Percentiles rank a stretch among this genome's conserved stretches.
phyloP scores from a whole-genome alignment of 2,329 filamentous ascomycete genomes.

The Dryadomyces quercivorus region DNA sequence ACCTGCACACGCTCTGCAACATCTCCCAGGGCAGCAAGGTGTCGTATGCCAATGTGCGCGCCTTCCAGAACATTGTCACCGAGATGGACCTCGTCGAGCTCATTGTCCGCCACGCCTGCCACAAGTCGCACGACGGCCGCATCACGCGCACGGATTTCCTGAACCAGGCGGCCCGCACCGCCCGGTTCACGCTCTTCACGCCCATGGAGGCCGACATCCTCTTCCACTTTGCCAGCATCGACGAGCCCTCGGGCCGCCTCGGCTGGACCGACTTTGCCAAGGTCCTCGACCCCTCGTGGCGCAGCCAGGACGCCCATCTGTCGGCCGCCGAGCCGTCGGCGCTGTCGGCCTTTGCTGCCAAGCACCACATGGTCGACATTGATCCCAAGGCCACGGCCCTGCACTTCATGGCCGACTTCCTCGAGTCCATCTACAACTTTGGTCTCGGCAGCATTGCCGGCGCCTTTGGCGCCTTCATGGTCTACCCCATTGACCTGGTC shows the following conservation, averaged over 20 bases:
- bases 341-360: background rate
- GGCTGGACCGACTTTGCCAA: conserved; percentile 80
- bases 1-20: conserved; percentile 88
- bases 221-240: conserved; percentile 93
- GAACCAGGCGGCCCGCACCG: conserved; percentile 82
- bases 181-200: conserved; percentile 90
- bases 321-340: background rate
- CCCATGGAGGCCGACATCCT: conserved; percentile 98
- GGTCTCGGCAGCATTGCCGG: conserved; percentile 78
- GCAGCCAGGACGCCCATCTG: conserved; percentile 39
- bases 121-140: conserved; percentile 75
- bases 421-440: conserved; percentile 84
- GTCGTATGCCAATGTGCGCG: conserved; percentile 92
- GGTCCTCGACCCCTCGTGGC: conserved; percentile 89
- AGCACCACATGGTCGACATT: background rate
- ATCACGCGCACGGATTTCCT: conserved; percentile 92
- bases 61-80: conserved; percentile 94
- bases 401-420: conserved; percentile 47
- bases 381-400: conserved; percentile 37
- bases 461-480: conserved; percentile 98
- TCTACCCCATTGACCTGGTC: conserved; percentile 96
- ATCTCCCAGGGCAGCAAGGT: conserved; percentile 86
- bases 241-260: conserved; percentile 77
- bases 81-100: conserved; percentile 97
- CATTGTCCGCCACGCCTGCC: conserved; percentile 76